phyloP scores from a whole-genome alignment of 306 rosid species.

The Castanea mollissima region DNA sequence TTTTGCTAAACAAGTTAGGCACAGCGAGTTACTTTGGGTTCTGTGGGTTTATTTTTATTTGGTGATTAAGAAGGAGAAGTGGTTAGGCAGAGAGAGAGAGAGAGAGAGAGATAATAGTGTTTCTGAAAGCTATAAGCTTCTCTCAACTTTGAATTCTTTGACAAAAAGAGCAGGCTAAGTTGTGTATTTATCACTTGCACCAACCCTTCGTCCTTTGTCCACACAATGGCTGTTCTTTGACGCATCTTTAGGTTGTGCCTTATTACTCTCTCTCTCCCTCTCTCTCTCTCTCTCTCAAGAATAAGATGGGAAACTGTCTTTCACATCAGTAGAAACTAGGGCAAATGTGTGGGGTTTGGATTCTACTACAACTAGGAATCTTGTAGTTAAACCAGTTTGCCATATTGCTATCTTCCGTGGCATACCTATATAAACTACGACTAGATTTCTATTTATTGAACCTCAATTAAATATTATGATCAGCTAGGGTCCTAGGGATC shows the following conservation, averaged over 20 bases:
- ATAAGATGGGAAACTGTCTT: conserved; percentile 20
- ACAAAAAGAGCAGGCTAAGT: conserved; percentile 16
- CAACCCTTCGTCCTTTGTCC: conserved; percentile 21
- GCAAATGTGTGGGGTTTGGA: neutral
- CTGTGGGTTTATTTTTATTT: neutral
- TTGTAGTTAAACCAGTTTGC: too few relatives aligned
- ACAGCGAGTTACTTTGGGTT: conserved; percentile 8
- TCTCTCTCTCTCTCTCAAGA: too few relatives aligned
- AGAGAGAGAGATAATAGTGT: neutral
- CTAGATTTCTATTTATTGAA: neutral
- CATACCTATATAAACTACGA: neutral
- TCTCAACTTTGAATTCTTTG: conserved; percentile 16
- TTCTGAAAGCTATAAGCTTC: conserved; percentile 19
- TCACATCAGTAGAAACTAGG: conserved; percentile 3
- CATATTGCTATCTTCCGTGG: too few relatives aligned
- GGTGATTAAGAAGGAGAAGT: conserved; percentile 12
- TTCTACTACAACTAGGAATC: too few relatives aligned
- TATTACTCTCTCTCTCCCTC: neutral
- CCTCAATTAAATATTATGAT: neutral
- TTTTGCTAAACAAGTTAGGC: conserved; percentile 68
- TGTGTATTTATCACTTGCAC: conserved; percentile 33
- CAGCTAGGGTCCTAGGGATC: neutral
- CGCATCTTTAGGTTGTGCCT: conserved; percentile 14
- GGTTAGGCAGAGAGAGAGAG: too few relatives aligned
- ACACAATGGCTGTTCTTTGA: neutral